Evolutionary conservation across 208 protist species (phyloP).

Genomic region (Acanthamoeba rhysodes): DNA sequence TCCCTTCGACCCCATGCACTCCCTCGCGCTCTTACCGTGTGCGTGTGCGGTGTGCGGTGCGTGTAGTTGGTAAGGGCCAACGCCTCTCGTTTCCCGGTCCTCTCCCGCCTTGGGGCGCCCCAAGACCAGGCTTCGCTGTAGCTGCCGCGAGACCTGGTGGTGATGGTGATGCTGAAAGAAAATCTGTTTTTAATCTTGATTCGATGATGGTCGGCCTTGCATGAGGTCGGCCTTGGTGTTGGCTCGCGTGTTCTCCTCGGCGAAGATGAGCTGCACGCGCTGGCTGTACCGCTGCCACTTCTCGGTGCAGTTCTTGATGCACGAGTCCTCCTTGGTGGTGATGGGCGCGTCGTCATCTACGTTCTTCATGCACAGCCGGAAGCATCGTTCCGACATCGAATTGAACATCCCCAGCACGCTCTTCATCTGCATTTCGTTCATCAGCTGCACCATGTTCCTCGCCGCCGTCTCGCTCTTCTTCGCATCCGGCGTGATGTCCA

Average conservation of each 20-base stretch:
- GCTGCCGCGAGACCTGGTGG: too few relatives aligned
- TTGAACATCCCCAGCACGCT: background rate
- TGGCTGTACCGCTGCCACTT: constrained; percentile 38
- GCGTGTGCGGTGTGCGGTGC: background rate
- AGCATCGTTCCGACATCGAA: constrained; percentile 5
- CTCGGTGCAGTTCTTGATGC: constrained; percentile 14
- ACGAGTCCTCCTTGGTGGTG: constrained; percentile 5
- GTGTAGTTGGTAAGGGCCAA: background rate
- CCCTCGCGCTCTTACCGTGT: too few relatives aligned
- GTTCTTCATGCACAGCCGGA: background rate
- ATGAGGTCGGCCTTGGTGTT: constrained; percentile 3
- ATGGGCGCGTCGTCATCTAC: background rate
- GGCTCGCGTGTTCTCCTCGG: background rate
- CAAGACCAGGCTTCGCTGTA: background rate
- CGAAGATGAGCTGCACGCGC: constrained; percentile 7
- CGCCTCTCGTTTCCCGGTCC: background rate
- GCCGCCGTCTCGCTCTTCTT: background rate
- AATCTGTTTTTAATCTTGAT: background rate
- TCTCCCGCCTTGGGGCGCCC: background rate
- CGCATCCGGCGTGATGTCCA: constrained; percentile 1
- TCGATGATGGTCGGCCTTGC: background rate
- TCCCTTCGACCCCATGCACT: background rate
- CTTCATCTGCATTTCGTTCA: constrained; percentile 18
- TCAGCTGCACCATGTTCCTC: constrained; percentile 9
- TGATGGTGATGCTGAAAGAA: background rate